Evolutionary conservation across 2,329 filamentous ascomycete genomes (phyloP).

Genomic region (Fusarium musae): DNA sequence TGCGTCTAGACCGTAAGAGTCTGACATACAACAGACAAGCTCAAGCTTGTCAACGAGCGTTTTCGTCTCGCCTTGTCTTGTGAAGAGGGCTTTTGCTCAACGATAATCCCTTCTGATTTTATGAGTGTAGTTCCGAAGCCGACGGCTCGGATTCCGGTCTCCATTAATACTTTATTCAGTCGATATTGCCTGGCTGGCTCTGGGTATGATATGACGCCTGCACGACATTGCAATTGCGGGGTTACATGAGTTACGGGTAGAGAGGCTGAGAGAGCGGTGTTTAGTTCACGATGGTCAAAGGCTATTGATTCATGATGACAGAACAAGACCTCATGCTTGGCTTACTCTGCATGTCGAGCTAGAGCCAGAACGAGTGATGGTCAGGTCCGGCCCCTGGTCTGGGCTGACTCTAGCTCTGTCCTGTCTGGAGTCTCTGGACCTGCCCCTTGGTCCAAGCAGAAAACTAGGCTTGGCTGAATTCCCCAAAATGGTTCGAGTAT

Average conservation of each 20-base stretch:
- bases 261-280: neutral
- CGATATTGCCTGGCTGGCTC: neutral
- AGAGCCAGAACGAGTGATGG: constrained; percentile 20
- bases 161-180: neutral
- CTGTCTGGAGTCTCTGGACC: constrained; percentile 12
- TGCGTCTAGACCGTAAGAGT: constrained; percentile 15
- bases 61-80: neutral
- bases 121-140: neutral
- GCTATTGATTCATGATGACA: constrained; percentile 30
- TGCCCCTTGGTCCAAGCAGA: constrained; percentile 39
- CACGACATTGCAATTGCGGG: constrained; percentile 32
- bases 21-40: constrained; percentile 2
- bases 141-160: constrained; percentile 20
- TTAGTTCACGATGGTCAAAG: neutral
- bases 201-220: constrained; percentile 8
- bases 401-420: neutral
- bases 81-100: neutral
- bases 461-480: constrained; percentile 29
- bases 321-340: constrained; percentile 23
- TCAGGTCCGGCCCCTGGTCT: constrained; percentile 3
- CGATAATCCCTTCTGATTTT: constrained; percentile 10
- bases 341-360: constrained; percentile 19
- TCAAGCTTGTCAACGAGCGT: constrained; percentile 7
- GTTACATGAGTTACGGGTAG: neutral
- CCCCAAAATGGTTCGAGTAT: constrained; percentile 27